Percentiles rank a stretch among this genome's conserved stretches.
These are phyloP conservation scores for Aegilops sharonensis DNA, from an alignment of 176 grass and related monocot genomes.

Conservation along the genomic window DNA sequence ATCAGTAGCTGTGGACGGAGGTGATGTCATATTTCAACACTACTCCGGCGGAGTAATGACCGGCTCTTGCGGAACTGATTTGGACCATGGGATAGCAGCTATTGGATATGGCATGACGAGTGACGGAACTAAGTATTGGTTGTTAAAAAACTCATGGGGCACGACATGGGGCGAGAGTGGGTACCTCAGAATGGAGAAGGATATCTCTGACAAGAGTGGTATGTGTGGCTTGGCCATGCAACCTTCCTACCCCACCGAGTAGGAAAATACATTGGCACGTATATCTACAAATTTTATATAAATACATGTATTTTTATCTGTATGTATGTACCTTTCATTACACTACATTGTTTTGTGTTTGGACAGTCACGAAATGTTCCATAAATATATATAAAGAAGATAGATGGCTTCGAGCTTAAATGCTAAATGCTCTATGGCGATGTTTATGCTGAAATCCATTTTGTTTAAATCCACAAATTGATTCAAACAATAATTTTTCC, in stretches of 20 bases:
- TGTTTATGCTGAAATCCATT: neutral
- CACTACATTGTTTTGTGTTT: neutral
- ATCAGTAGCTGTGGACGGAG: neutral
- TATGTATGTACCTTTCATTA: neutral
- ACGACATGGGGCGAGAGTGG: neutral
- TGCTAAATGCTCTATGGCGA: neutral
- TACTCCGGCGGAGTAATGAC: neutral
- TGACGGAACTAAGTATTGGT: neutral
- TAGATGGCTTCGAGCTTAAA: neutral
- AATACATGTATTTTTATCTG: neutral
- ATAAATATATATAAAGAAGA: neutral
- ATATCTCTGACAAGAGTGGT: neutral
- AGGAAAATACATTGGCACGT: neutral
- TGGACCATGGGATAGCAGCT: neutral
- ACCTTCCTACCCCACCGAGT: neutral
- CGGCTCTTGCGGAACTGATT: neutral
- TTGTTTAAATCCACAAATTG: neutral
- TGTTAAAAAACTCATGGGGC: neutral
- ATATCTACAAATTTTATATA: neutral
- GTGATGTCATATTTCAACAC: neutral
- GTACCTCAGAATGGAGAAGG: neutral
- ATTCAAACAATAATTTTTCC: too few relatives aligned
- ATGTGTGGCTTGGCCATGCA: neutral
- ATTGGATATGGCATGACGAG: neutral
- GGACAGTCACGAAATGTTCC: too few relatives aligned